A percentile compares a stretch with the other conserved stretches of the same genome.
phyloP scores from a whole-genome alignment of 805 yeast species.

The Cyberlindnera maritima region DNA sequence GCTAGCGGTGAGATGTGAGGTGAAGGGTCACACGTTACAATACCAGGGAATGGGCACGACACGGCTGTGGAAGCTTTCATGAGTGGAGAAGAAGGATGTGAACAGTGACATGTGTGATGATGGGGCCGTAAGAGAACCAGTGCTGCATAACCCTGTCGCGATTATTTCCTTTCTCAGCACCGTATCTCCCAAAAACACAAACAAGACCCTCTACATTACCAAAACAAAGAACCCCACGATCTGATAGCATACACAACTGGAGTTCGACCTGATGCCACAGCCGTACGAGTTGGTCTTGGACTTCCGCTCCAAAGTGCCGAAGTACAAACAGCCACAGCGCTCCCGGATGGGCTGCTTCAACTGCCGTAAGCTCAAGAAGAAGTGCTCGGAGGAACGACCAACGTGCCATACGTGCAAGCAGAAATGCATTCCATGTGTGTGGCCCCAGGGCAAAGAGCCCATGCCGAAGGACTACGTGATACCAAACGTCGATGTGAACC shows the following conservation, averaged over 20 bases:
- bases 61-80: no score
- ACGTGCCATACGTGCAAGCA: constrained; percentile 39
- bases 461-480: constrained; percentile 21
- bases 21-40: no score
- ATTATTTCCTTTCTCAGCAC: no score
- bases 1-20: no score
- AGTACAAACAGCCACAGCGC: constrained; percentile 5
- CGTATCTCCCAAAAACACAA: no score
- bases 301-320: constrained; percentile 8
- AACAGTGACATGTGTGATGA: no score
- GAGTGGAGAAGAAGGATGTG: no score
- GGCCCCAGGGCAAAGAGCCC: constrained; percentile 24
- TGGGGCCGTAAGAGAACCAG: no score
- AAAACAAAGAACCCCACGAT: background rate
- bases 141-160: no score
- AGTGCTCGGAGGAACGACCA: constrained; percentile 54
- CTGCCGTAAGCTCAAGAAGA: constrained; percentile 59
- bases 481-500: constrained; percentile 8
- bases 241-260: background rate
- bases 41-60: no score
- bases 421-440: constrained; percentile 30
- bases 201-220: no score
- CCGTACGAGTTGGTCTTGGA: constrained; percentile 12
- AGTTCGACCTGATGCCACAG: background rate
- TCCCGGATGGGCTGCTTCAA: constrained; percentile 13